Percentiles rank a stretch among this genome's conserved stretches.
Conservation (phyloP, 306 rosid species). For the Vigna unguiculata region DNA sequence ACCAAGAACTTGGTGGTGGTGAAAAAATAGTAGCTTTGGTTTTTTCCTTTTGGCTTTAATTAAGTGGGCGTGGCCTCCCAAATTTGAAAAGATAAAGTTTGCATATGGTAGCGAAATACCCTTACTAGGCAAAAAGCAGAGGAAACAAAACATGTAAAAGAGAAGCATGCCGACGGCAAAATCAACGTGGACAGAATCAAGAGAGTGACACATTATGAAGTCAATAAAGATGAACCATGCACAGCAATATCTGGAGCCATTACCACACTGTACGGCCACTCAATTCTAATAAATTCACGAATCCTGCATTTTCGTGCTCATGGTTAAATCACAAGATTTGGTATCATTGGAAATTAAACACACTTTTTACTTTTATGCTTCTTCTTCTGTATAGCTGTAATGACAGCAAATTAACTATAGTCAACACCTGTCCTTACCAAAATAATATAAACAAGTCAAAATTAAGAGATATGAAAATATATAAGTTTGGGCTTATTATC, state of each 20-base stretch:
- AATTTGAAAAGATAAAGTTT: slow-evolving; percentile 40
- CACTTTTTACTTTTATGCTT: neutral
- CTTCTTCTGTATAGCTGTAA: slow-evolving; percentile 11
- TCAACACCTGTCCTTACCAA: slow-evolving; percentile 4
- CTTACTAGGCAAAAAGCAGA: slow-evolving; percentile 41
- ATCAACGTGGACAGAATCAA: slow-evolving; percentile 43
- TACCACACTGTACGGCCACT: slow-evolving; percentile 13
- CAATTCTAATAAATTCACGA: too few species aligned
- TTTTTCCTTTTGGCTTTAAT: slow-evolving; percentile 41
- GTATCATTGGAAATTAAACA: slow-evolving; percentile 6
- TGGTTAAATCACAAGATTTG: slow-evolving; percentile 12
- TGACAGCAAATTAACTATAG: neutral
- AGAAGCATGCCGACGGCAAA: slow-evolving; percentile 42
- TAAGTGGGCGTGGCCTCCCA: slow-evolving; percentile 48
- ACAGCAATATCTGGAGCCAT: slow-evolving; percentile 14
- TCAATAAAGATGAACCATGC: slow-evolving; percentile 46
- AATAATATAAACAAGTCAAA: slow-evolving; percentile 10
- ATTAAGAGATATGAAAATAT: slow-evolving; percentile 17
- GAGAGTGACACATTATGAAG: slow-evolving; percentile 38
- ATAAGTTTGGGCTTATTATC: slow-evolving; percentile 7
- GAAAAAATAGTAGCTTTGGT: slow-evolving; percentile 40
- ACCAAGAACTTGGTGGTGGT: neutral
- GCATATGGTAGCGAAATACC: slow-evolving; percentile 34
- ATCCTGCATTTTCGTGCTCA: slow-evolving; percentile 10
- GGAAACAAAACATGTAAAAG: slow-evolving; percentile 27